Evolutionary conservation across 345 rosid genomes (phyloP), one percentile per base, ranked within the genome.

Genomic region (Boechera divaricarpa): DNA sequence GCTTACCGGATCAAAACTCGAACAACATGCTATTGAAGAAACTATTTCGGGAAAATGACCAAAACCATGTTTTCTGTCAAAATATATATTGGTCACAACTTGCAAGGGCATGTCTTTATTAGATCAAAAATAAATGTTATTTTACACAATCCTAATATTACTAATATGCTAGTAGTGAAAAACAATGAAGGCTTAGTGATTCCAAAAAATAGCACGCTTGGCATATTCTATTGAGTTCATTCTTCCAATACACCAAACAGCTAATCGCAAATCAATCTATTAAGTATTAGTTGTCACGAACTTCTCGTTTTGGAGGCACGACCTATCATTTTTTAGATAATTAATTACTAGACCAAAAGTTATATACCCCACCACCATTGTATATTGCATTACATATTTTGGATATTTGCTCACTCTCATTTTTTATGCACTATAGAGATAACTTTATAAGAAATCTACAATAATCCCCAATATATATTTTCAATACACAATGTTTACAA

Each of bases 131-230:
- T 33, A 33, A 39, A 39, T 63, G 3, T 11, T 11, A 39, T 28
- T 47, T 35, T 36, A 26, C 56, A 29, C 21, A 41, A 44, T 16
- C 29, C 15, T 16, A 42, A 6, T 55, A 41, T 35, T 31, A 70
- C 6, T 33, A 72, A 33, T 60, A 41, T 63, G 64, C 33, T 73
- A 42, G n/a, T 31, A 13, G 63, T 47, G 18, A 41, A 65, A 65
- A 63, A 38, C 31, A 21, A 63, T 41, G 53, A 52, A 38, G 9
- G 18, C 12, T 52, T 60, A 21, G 54, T 47, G 48, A 54, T 60
- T 75, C 39, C 38, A 75, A 67, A 59, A 29, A 12, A 39, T 38
- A 59, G 61, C 73, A 75, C 58, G 62, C 53, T 75, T 75, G 47
- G 36, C 3, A 58, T 68, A 67, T 75, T 75, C 28, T 59, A 51